Conservation (phyloP, 2,329 filamentous ascomycete genomes). For the Cordyceps pruinosa region DNA sequence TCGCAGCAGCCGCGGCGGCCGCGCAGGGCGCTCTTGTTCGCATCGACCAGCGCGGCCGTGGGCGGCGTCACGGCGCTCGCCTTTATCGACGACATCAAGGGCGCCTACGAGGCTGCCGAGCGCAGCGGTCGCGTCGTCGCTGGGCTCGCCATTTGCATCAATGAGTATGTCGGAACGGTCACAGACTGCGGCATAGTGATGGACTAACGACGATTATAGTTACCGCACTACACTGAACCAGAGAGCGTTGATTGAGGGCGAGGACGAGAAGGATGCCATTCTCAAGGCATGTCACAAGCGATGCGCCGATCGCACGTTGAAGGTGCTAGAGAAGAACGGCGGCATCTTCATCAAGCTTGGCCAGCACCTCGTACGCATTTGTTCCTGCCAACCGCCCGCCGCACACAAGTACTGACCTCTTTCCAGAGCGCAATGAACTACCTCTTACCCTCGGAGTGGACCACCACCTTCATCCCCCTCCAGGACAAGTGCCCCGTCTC, state of each 20-base stretch:
- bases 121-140: constrained; percentile 72
- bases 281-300: constrained; percentile 83
- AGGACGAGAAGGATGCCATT: constrained; percentile 57
- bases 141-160: constrained; percentile 73
- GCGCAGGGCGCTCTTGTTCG: constrained; percentile 35
- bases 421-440: constrained; percentile 88
- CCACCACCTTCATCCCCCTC: constrained; percentile 86
- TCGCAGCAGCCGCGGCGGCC: constrained; percentile 20
- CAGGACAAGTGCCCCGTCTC: constrained; percentile 95
- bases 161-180: constrained; percentile 56
- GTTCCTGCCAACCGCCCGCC: not conserved
- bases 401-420: constrained; percentile 19
- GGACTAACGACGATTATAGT: constrained; percentile 37
- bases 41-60: constrained; percentile 45
- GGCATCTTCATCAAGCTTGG: constrained; percentile 98
- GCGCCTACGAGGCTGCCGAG: constrained; percentile 67
- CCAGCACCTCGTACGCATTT: constrained; percentile 65
- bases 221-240: constrained; percentile 80
- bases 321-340: constrained; percentile 88
- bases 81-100: constrained; percentile 64
- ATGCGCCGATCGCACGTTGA: constrained; percentile 81
- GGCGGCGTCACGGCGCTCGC: constrained; percentile 42
- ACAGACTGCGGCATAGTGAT: too few species aligned
- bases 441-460: constrained; percentile 85
- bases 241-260: constrained; percentile 54